A percentile compares a stretch with the other conserved stretches of the same genome.
Conservation (phyloP, 148 eudicot species). For the Bassia scoparia region DNA sequence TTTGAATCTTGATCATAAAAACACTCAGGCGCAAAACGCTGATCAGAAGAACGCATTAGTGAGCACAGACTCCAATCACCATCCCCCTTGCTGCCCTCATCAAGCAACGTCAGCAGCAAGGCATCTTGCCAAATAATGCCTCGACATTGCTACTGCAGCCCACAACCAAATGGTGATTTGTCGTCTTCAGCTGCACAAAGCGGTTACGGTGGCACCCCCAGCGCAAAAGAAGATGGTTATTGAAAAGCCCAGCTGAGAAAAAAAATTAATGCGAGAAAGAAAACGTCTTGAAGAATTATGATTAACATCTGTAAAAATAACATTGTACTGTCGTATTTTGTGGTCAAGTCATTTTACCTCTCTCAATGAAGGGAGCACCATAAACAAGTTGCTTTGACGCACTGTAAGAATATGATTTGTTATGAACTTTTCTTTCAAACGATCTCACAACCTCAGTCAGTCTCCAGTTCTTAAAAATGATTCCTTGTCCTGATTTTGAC, state of each 20-base stretch:
- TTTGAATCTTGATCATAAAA: constrained; percentile 64
- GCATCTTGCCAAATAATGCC: constrained; percentile 45
- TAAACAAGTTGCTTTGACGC: not conserved
- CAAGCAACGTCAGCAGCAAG: constrained; percentile 41
- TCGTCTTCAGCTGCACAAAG: constrained; percentile 22
- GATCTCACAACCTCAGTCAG: no score
- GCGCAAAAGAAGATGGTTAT: constrained; percentile 50
- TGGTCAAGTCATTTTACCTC: not conserved
- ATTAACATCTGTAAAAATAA: not conserved
- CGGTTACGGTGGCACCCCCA: not conserved
- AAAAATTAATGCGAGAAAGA: constrained; percentile 94
- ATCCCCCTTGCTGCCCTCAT: constrained; percentile 7
- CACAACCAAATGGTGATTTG: constrained; percentile 31
- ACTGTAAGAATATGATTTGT: not conserved
- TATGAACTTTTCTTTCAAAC: no score
- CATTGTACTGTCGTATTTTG: not conserved
- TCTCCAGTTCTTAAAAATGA: no score
- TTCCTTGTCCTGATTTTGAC: no score
- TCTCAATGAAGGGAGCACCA: not conserved
- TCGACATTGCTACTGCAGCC: constrained; percentile 22
- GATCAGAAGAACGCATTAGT: constrained; percentile 48
- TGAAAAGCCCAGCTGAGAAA: constrained; percentile 63
- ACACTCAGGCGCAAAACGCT: constrained; percentile 41
- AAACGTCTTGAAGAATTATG: constrained; percentile 64
- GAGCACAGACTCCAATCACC: constrained; percentile 13